Conservation (phyloP, 83 land plant genomes). For the Picea abies region DNA sequence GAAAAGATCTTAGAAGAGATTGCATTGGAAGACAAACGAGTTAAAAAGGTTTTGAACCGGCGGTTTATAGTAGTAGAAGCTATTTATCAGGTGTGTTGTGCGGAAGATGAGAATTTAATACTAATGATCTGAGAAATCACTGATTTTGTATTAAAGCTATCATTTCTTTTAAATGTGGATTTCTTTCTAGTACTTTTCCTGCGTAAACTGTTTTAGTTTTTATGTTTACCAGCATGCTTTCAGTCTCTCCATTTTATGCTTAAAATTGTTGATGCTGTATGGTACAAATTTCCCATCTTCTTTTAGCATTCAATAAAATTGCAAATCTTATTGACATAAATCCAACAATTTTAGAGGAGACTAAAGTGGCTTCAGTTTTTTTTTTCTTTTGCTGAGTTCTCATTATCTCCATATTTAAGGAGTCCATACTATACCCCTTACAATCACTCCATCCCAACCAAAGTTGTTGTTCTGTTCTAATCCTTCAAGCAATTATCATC, state of each 20-base stretch:
- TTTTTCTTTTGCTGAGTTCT: too few relatives aligned
- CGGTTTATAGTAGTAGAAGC: slow-evolving; percentile 98
- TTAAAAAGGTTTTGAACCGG: slow-evolving; percentile 66
- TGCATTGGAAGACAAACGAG: slow-evolving; percentile 55
- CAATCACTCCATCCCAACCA: too few relatives aligned
- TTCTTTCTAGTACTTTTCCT: background rate
- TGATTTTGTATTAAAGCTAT: background rate
- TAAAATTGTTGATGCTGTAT: background rate
- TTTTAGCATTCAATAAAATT: background rate
- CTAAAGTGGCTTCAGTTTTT: too few relatives aligned
- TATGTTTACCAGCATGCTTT: background rate
- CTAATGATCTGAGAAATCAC: background rate
- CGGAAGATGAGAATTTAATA: background rate
- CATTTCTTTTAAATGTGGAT: background rate
- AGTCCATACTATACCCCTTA: too few relatives aligned
- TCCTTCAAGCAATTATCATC: too few relatives aligned
- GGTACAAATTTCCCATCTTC: background rate
- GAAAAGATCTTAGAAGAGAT: slow-evolving; percentile 64
- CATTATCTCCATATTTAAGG: too few relatives aligned
- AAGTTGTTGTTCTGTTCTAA: too few relatives aligned
- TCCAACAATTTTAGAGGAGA: background rate
- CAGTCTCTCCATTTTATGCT: background rate
- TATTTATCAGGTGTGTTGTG: slow-evolving; percentile 78
- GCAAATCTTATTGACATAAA: background rate
- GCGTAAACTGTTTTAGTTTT: background rate